Conservation (phyloP, 495 filamentous ascomycete genomes). For the Copromyces sp. region DNA sequence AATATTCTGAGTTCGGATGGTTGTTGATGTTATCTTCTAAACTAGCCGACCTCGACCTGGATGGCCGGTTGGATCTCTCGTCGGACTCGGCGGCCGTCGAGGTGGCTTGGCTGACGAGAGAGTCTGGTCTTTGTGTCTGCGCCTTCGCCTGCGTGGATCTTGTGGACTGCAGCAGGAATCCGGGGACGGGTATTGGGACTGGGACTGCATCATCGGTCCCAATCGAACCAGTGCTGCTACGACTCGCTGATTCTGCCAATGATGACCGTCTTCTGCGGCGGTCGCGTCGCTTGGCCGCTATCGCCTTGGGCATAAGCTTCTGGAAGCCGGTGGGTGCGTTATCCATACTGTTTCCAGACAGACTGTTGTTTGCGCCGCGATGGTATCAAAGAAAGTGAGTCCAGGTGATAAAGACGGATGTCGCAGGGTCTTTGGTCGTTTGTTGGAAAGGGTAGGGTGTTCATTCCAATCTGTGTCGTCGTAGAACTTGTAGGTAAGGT, state of each 20-base stretch:
- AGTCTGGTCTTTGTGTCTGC: not conserved
- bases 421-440: not conserved
- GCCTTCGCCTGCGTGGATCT: not conserved
- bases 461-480: not conserved
- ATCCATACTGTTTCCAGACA: slow-evolving; percentile 16
- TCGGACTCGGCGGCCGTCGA: not conserved
- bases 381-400: not conserved
- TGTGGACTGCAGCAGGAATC: not conserved
- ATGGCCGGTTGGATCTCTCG: not conserved
- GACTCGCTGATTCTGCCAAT: slow-evolving; percentile 11
- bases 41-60: not conserved
- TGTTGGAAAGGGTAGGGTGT: not conserved
- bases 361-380: not conserved
- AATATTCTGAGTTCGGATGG: not conserved
- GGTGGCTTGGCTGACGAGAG: not conserved
- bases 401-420: not conserved
- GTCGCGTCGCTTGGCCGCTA: slow-evolving; percentile 28
- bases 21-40: not conserved
- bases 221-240: slow-evolving; percentile 2
- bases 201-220: not conserved
- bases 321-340: slow-evolving; percentile 28
- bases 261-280: slow-evolving; percentile 28
- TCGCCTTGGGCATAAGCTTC: slow-evolving; percentile 39
- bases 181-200: not conserved
- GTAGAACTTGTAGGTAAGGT: not conserved